phyloP scores from a whole-genome alignment of 1,139 yeast species.

The Ogataea hybrid region DNA sequence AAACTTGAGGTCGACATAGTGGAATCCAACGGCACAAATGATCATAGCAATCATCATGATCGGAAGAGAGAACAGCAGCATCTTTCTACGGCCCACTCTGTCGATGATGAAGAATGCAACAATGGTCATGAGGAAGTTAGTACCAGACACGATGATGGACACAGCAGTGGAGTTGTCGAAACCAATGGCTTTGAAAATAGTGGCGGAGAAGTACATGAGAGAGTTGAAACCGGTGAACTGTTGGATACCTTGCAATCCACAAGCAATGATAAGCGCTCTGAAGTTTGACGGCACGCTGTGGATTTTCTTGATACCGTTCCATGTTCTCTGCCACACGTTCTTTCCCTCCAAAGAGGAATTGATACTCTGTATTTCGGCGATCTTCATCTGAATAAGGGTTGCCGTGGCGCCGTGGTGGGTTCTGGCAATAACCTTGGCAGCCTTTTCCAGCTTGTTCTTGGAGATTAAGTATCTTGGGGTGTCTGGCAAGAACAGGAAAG shows the following conservation, averaged over 20 bases:
- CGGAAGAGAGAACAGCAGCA: constrained; percentile 72
- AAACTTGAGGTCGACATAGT: constrained; percentile 65
- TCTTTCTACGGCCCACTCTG: constrained; percentile 78
- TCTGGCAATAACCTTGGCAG: constrained; percentile 60
- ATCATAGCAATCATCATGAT: constrained; percentile 77
- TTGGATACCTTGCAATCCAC: constrained; percentile 93
- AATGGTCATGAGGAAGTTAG: constrained; percentile 82
- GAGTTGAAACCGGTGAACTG: constrained; percentile 96
- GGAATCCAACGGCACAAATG: constrained; percentile 85
- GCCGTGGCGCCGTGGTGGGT: constrained; percentile 58
- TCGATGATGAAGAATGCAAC: constrained; percentile 85
- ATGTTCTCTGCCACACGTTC: constrained; percentile 49
- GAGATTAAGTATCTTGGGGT: constrained; percentile 88
- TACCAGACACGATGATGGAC: constrained; percentile 89
- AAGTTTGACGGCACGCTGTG: constrained; percentile 78
- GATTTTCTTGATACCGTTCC: constrained; percentile 65
- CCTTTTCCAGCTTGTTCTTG: constrained; percentile 61
- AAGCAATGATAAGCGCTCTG: constrained; percentile 83
- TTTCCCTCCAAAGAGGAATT: constrained; percentile 66
- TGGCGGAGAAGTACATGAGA: constrained; percentile 88
- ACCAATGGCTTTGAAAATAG: constrained; percentile 86
- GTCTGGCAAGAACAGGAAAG: constrained; percentile 87
- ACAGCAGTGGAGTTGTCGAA: constrained; percentile 86
- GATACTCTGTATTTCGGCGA: constrained; percentile 54
- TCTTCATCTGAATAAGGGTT: constrained; percentile 54